Percentiles rank a stretch among this genome's conserved stretches.
These are phyloP conservation scores for Hymenoscyphus infarciens DNA, from an alignment of 2,329 filamentous ascomycete species.

Conservation along the genomic window DNA sequence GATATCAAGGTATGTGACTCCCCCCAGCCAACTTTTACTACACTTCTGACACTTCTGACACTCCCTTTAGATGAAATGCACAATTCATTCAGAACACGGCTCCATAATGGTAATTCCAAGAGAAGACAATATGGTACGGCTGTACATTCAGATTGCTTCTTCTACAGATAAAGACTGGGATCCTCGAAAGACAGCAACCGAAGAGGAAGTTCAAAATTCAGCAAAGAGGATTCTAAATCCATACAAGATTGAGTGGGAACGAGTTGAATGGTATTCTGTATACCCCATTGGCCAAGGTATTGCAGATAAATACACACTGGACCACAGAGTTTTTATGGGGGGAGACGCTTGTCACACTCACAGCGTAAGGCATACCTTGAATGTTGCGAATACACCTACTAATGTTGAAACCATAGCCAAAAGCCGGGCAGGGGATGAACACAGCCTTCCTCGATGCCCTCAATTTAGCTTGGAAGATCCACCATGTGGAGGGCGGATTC, in stretches of 20 bases:
- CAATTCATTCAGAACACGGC: constrained; percentile 69
- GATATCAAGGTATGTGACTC: constrained; percentile 64
- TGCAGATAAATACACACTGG: constrained; percentile 62
- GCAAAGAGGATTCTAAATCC: constrained; percentile 64
- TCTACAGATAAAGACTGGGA: constrained; percentile 59
- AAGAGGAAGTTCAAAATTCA: constrained; percentile 59
- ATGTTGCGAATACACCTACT: constrained; percentile 43
- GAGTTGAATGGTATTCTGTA: constrained; percentile 70
- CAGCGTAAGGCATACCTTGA: constrained; percentile 48
- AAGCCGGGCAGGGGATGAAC: constrained; percentile 79
- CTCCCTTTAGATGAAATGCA: constrained; percentile 66
- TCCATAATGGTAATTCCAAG: constrained; percentile 79
- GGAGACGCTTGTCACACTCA: constrained; percentile 80
- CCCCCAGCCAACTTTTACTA: neutral
- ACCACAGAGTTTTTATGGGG: constrained; percentile 69
- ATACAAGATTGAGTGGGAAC: constrained; percentile 64
- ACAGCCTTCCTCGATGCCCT: constrained; percentile 76
- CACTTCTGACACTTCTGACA: neutral
- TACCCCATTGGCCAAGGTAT: constrained; percentile 76
- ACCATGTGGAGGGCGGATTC: constrained; percentile 81
- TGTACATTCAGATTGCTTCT: constrained; percentile 66
- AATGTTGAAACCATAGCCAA: constrained; percentile 59
- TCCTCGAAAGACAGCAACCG: constrained; percentile 59
- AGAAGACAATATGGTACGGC: constrained; percentile 64
- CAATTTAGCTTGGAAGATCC: constrained; percentile 95